Evolutionary conservation across 495 filamentous ascomycete species (phyloP), one percentile per base, ranked within the genome.

Genomic region (Trichoderma erinaceum): DNA sequence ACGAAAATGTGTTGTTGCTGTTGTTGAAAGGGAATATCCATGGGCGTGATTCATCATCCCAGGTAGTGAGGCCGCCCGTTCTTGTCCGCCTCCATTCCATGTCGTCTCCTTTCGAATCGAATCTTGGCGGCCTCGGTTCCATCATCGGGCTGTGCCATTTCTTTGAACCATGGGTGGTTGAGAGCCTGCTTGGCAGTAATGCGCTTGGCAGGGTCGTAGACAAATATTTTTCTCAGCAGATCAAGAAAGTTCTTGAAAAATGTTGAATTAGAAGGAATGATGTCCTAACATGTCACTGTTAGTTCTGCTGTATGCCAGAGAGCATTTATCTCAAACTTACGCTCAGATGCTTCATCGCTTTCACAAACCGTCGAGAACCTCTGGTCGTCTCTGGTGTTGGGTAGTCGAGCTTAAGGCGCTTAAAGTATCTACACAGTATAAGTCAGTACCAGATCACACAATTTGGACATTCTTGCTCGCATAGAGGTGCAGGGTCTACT

Each of bases 131-230:
- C 95, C 79, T 98, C 96, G 25, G 93, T 97, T 44, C 95, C 95
- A 75, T 99, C 95, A 73, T 99, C 95, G 25, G 89, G 85, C 15
- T 85, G 78, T 3, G 89, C 81, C 8, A 82, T 82, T 76, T 98
- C 94, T 71, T 88, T 89, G 80, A 99, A 99, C 95, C 95, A 99
- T 0, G 90, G 87, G 74, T 99, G 95, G 69, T 94, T 87, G 58
- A 99, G 80, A 10, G 95, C 95, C 73, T 96, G 80, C 71, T 96
- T 92, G 67, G 95, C 95, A 4, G 92, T 96, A 72, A 99, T 96
- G 38, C 95, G 88, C 68, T 89, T 85, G 63, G 88, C 88, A 3
- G 96, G 93, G 70, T 99, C 93, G 76, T 99, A 99, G 38, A 97
- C 89, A 73, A 99, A 99, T 69, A 99, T 99, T 70, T 86, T 89